phyloP scores from a whole-genome alignment of 352 stramenopile genomes.

The Phytopythium kandeliae region DNA sequence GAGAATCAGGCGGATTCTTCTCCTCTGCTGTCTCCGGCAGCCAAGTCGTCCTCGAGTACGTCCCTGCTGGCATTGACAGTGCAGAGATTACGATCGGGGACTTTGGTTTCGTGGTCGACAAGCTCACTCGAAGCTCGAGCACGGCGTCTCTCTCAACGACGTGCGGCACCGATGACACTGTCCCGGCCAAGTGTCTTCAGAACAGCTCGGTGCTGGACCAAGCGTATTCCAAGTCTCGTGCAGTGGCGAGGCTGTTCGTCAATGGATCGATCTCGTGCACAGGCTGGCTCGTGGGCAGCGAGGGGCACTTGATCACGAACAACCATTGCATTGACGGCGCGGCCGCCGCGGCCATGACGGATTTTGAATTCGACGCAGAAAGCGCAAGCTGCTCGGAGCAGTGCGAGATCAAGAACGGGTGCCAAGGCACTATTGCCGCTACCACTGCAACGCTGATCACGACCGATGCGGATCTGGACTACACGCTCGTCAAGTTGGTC shows the following conservation, averaged over 20 bases:
- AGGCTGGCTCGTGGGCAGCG: slow-evolving; percentile 34
- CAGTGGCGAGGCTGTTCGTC: slow-evolving; percentile 31
- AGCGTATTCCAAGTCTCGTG: slow-evolving; percentile 18
- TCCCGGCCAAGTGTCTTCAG: slow-evolving; percentile 27
- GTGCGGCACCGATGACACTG: slow-evolving; percentile 28
- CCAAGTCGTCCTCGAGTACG: slow-evolving; percentile 23
- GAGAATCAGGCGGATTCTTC: slow-evolving; percentile 28
- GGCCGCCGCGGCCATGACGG: slow-evolving; percentile 10
- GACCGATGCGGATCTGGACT: slow-evolving; percentile 21
- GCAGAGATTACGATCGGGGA: slow-evolving; percentile 1
- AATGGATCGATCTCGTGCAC: slow-evolving; percentile 24
- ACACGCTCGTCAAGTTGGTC: slow-evolving; percentile 35
- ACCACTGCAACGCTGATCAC: slow-evolving; percentile 20
- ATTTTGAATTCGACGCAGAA: slow-evolving; percentile 39
- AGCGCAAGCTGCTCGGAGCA: slow-evolving; percentile 18
- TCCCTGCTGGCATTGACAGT: slow-evolving; percentile 6
- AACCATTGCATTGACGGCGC: slow-evolving; percentile 30
- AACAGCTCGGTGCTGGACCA: slow-evolving; percentile 12
- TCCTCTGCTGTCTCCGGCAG: slow-evolving; percentile 18
- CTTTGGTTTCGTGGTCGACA: slow-evolving; percentile 25
- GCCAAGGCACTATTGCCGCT: slow-evolving; percentile 16
- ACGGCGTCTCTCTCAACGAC: slow-evolving; percentile 9
- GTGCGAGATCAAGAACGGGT: slow-evolving; percentile 17
- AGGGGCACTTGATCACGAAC: slow-evolving; percentile 42
- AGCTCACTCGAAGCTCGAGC: slow-evolving; percentile 21